These are phyloP conservation scores for Pelagophyceae sp. DNA, from an alignment of 352 stramenopile species.

Conservation along the genomic window DNA sequence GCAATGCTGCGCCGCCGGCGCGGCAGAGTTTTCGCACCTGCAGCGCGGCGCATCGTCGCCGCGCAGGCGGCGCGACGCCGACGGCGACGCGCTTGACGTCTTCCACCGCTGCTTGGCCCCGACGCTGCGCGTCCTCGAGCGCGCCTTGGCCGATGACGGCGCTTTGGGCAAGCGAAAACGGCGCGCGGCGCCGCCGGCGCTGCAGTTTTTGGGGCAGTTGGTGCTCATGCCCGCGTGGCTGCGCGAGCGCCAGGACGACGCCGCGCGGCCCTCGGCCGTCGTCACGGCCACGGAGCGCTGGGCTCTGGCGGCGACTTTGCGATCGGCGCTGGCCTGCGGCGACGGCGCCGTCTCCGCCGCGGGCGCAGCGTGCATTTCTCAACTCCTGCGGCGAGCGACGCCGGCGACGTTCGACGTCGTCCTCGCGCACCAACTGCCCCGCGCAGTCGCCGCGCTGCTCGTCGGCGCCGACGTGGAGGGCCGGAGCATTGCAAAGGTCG, in stretches of 20 bases:
- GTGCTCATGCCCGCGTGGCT: not conserved
- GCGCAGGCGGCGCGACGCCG: not conserved
- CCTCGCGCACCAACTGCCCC: conserved; percentile 32
- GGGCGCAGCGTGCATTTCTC: not conserved
- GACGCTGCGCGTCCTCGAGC: not conserved
- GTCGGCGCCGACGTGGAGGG: not conserved
- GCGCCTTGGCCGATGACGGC: not conserved
- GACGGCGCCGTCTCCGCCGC: not conserved
- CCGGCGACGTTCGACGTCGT: conserved; percentile 33
- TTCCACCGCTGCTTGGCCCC: not conserved
- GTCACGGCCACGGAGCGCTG: not conserved
- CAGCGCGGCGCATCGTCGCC: not conserved
- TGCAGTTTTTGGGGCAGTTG: not conserved
- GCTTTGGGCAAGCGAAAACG: not conserved
- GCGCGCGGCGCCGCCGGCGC: not conserved
- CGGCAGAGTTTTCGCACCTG: not conserved
- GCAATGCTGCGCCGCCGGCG: not conserved
- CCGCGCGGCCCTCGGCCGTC: not conserved
- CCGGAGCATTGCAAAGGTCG: not conserved
- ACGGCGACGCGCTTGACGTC: not conserved
- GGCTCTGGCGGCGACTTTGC: conserved; percentile 1
- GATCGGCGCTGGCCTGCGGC: not conserved
- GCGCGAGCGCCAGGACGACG: not conserved
- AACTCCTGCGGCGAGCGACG: conserved; percentile 6
- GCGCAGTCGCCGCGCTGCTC: conserved; percentile 24